Evolutionary conservation across 2,329 filamentous ascomycete genomes (phyloP).

Genomic region (Pleomassaria siparia): DNA sequence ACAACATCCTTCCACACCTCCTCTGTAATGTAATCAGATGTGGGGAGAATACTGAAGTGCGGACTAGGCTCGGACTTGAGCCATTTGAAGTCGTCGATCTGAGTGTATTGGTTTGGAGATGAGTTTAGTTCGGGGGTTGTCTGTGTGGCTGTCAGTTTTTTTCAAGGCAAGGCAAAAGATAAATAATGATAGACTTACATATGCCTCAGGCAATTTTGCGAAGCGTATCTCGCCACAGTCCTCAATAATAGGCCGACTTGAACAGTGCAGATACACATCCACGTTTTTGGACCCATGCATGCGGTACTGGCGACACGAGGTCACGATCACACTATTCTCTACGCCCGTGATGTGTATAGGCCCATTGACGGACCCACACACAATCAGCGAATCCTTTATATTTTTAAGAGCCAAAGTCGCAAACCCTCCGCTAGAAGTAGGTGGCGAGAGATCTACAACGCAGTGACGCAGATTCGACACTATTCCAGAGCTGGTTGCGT

Average conservation of each 20-base stretch:
- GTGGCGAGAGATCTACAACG: conserved; percentile 77
- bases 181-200: conserved; percentile 57
- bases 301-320: conserved; percentile 76
- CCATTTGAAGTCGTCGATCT: conserved; percentile 98
- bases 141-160: conserved; percentile 20
- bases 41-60: conserved; percentile 75
- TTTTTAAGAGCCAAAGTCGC: conserved; percentile 70
- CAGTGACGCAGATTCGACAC: conserved; percentile 70
- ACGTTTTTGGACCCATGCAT: conserved; percentile 86
- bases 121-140: conserved; percentile 19
- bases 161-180: conserved; percentile 5
- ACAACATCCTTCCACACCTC: conserved; percentile 70
- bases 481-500: conserved; percentile 72
- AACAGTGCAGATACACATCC: conserved; percentile 79
- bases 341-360: conserved; percentile 81
- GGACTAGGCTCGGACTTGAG: conserved; percentile 82
- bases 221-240: conserved; percentile 79
- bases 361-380: conserved; percentile 77
- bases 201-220: conserved; percentile 68
- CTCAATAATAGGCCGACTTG: conserved; percentile 90
- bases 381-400: conserved; percentile 69
- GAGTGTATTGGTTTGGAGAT: conserved; percentile 72
- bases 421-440: conserved; percentile 59
- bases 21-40: conserved; percentile 60
- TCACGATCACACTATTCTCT: conserved; percentile 72